Conservation (phyloP, 1,284 basidiomycete species). For the Sporisorium graminicola region DNA sequence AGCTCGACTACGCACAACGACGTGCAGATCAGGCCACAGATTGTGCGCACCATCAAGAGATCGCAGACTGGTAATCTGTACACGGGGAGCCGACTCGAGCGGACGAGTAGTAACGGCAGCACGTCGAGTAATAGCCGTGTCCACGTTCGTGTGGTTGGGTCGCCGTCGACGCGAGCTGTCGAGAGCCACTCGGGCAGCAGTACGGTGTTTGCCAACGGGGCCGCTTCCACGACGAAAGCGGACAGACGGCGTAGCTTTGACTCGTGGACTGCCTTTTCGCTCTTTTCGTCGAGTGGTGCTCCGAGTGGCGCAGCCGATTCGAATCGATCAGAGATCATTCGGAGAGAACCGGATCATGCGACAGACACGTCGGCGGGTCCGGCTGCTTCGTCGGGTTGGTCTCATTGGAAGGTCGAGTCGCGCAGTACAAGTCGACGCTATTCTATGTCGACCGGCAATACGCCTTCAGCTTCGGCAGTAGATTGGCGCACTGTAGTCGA, state of each 20-base stretch:
- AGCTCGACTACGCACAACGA: constrained; percentile 32
- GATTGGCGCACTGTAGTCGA: neutral
- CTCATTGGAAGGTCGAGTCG: constrained; percentile 10
- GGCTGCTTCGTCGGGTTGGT: constrained; percentile 15
- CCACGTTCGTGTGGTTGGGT: constrained; percentile 33
- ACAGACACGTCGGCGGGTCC: constrained; percentile 5
- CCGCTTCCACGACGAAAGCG: constrained; percentile 10
- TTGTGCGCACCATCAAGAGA: constrained; percentile 35
- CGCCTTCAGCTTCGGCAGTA: neutral
- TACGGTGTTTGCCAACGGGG: constrained; percentile 9
- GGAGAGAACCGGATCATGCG: neutral
- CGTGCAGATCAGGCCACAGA: constrained; percentile 40
- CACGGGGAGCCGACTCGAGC: constrained; percentile 16
- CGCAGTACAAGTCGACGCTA: constrained; percentile 10
- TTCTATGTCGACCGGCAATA: constrained; percentile 6
- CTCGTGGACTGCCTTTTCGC: constrained; percentile 34
- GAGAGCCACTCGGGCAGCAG: constrained; percentile 3
- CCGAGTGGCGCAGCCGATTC: neutral
- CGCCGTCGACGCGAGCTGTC: constrained; percentile 9
- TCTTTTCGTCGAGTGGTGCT: constrained; percentile 20
- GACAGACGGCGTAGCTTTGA: constrained; percentile 28
- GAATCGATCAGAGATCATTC: neutral
- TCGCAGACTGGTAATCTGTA: constrained; percentile 16
- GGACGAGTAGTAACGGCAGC: constrained; percentile 31
- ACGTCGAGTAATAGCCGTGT: constrained; percentile 22